Conservation (phyloP, 1,284 basidiomycete species). For the Sporisorium reilianum region DNA sequence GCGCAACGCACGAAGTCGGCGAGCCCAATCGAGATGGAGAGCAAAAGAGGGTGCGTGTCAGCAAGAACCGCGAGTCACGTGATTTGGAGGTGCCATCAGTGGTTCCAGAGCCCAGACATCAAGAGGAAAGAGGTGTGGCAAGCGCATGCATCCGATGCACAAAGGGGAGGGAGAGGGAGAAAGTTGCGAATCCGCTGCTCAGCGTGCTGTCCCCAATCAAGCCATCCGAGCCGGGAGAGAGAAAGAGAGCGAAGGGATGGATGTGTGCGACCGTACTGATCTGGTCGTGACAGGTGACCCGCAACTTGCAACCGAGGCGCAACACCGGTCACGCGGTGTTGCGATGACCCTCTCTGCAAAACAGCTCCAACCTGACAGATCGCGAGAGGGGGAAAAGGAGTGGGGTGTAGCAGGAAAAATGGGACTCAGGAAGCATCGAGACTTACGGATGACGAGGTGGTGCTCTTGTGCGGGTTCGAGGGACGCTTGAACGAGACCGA, state of each 20-base stretch:
- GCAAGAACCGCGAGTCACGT: conserved; percentile 26
- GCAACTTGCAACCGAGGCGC: neutral
- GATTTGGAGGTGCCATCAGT: conserved; percentile 14
- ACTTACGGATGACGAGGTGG: conserved; percentile 49
- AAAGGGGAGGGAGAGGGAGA: conserved; percentile 4
- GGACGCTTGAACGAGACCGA: conserved; percentile 53
- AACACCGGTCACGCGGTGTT: neutral
- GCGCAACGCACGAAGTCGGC: too few relatives aligned
- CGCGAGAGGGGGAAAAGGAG: neutral
- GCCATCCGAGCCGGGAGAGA: neutral
- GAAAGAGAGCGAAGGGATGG: neutral
- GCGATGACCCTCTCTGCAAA: neutral
- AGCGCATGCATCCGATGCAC: neutral
- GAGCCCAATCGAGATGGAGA: conserved; percentile 5
- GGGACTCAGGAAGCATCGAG: neutral
- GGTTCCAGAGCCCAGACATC: neutral
- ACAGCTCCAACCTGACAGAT: neutral
- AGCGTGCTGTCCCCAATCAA: conserved; percentile 25
- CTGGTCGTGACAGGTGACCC: neutral
- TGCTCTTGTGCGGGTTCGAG: conserved; percentile 54
- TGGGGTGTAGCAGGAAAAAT: neutral
- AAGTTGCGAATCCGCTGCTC: conserved; percentile 34
- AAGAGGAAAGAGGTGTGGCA: too few relatives aligned
- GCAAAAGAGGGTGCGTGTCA: conserved; percentile 8
- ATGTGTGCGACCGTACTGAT: neutral